Evolutionary conservation across 2,329 filamentous ascomycete genomes (phyloP), one percentile per base, ranked within the genome.

Genomic region (Cordyceps pruinosa): DNA sequence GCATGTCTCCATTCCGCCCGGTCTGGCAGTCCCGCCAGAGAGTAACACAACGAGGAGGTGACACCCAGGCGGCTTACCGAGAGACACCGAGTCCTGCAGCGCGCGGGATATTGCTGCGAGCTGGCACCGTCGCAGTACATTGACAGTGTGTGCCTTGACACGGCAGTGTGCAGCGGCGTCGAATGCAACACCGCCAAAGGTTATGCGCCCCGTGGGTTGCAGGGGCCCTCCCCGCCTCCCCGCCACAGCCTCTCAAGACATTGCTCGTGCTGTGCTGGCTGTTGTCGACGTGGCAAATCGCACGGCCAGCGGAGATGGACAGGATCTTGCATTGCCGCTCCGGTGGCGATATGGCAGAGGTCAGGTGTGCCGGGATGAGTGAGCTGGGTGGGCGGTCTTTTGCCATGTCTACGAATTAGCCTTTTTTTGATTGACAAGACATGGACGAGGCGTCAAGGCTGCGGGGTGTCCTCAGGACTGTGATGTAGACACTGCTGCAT

Each of bases 271-370:
- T 19, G 42, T 30, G 19, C 26, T 25, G 26, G n/a, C n/a, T 9
- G 3, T 15, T 23, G 47, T 45, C 39, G 37, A 57, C 55, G 55
- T 57, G 55, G 55, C 55, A 57, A 50, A 47, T 51, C 47, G 52
- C 30, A 52, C 47, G 41, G 41, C 28, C 53, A 56, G 52, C 52
- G 34, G 53, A 56, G 19, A 56, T 56, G 53, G 52, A 30, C 44
- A 56, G 35, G 45, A 56, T 56, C 44, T 48, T 19, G 44, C 45
- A 48, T 34, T 30, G 21, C 44, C 26, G 44, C 19, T 49, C 17
- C 25, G 32, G 53, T 49, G 53, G 44, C 44, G 44, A 48, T 15
- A 39, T 41, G 19, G n/a, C 25, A 39, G n/a, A 41, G 42, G 52
- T 55, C 52, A 55, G 52, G 5, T 46, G 51, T 8, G 41, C 51